Evolutionary conservation across 768 basidiomycete genomes (phyloP), one percentile per base, ranked within the genome.

Genomic region (Cystofilobasidium bisporidii): DNA sequence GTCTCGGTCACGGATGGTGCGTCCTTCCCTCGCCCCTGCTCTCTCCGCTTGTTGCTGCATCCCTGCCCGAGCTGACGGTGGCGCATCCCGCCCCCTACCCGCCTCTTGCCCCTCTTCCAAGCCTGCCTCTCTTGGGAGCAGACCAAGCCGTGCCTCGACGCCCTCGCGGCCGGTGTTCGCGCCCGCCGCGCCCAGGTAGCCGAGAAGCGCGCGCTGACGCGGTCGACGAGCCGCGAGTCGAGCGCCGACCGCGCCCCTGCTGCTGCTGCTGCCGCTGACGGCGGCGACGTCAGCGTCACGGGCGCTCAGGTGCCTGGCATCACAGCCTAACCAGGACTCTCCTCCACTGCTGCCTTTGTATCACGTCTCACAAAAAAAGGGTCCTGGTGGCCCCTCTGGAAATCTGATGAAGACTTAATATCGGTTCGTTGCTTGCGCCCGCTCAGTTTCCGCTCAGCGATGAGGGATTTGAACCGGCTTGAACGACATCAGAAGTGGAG

Each of bases 91-190:
- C 20, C 41, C 14, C 8, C 11, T 63, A 53, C 12, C 36, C 36
- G 20, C 14, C 32, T 22, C 57, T 33, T 36, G 12, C 22, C 36
- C 32, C 17, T 24, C 20, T 10, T 30, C 11, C 9, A 38, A 66
- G 71, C 71, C 65, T 64, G 63, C 70, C 65, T 65, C 41, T 68
- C 62, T 63, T 71, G 59, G 72, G 38, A 64, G 63, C 68, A 74
- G 64, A 75, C 94, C 3, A 81, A 92, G 8, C 85, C 86, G 2
- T 81, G 84, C 0, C 81, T 99, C 61, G 86, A 98, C 59, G 84
- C 87, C 59, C 82, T 99, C 24, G 84, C 94, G n/a, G 83, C 86
- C 73, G 96, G 88, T 63, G 91, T 98, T 6, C 85, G 83, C 62
- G 87, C 85, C 40, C 85, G 94, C 26, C 72, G 81, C 9, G 66